These are phyloP conservation scores for Ramalina peruviana DNA, from an alignment of 495 filamentous ascomycete genomes.

Conservation along the genomic window DNA sequence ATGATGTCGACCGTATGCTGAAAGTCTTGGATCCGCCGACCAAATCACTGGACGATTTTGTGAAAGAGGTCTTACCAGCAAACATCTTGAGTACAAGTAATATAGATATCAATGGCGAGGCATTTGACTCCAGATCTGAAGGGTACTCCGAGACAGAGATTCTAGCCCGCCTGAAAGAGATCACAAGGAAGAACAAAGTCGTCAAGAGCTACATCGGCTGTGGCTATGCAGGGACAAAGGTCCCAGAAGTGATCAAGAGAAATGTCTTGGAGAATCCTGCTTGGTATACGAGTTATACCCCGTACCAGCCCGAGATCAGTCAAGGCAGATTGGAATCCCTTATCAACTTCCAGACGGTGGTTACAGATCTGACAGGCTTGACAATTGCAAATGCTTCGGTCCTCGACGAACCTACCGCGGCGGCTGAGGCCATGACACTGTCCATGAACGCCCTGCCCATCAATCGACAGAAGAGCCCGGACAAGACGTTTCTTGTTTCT, in stretches of 20 bases:
- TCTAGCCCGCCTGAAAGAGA: constrained; percentile 45
- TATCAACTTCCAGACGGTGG: constrained; percentile 93
- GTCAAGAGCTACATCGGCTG: constrained; percentile 63
- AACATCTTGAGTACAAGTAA: constrained; percentile 65
- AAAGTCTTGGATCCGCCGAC: constrained; percentile 62
- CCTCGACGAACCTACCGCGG: constrained; percentile 86
- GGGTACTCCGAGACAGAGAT: constrained; percentile 56
- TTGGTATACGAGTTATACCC: constrained; percentile 98
- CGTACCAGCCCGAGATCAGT: constrained; percentile 97
- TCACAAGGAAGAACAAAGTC: constrained; percentile 50
- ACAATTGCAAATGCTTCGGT: constrained; percentile 90
- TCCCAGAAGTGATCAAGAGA: constrained; percentile 84
- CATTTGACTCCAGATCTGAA: constrained; percentile 30
- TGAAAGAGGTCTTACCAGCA: constrained; percentile 69
- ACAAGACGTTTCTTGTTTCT: constrained; percentile 75
- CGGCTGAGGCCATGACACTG: constrained; percentile 95
- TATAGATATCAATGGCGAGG: constrained; percentile 32
- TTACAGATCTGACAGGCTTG: constrained; percentile 77
- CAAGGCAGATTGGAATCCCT: constrained; percentile 88
- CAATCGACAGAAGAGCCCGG: constrained; percentile 55
- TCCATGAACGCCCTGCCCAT: constrained; percentile 64
- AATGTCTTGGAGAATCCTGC: constrained; percentile 89
- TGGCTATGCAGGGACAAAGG: constrained; percentile 77
- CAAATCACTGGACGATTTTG: constrained; percentile 68
- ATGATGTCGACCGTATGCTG: constrained; percentile 66